A percentile compares a stretch with the other conserved stretches of the same genome.
Conservation (phyloP, 805 yeast genomes). For the Jamesozyma gamospora region DNA sequence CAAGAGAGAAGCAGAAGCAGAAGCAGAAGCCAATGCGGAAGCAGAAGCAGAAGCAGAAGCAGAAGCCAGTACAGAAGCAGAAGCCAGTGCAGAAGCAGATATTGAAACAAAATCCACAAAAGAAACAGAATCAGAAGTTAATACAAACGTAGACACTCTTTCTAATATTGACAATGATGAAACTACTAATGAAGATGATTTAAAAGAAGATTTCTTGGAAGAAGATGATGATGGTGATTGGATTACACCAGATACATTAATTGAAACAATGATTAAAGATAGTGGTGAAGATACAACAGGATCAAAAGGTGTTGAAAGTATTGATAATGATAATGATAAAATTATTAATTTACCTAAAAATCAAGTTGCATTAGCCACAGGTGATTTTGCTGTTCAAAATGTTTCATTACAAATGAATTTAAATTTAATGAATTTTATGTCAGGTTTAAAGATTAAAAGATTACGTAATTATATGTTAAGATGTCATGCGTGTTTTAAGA, state of each 20-base stretch:
- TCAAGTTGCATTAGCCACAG: constrained; percentile 80
- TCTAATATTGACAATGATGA: constrained; percentile 2
- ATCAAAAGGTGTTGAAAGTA: constrained; percentile 30
- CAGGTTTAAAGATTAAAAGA: constrained; percentile 76
- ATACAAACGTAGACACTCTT: neutral
- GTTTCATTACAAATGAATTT: constrained; percentile 86
- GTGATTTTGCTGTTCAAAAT: constrained; percentile 96
- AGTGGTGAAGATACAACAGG: constrained; percentile 44
- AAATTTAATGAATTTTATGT: constrained; percentile 70
- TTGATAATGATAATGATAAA: constrained; percentile 19
- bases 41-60: neutral
- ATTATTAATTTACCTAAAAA: constrained; percentile 30
- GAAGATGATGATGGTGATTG: constrained; percentile 80
- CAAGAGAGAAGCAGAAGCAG: constrained; percentile 38
- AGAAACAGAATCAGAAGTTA: too few species aligned
- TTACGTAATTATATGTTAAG: constrained; percentile 88
- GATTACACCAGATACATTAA: constrained; percentile 84
- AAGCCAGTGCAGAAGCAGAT: neutral
- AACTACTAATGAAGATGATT: constrained; percentile 9
- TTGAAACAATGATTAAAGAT: constrained; percentile 60
- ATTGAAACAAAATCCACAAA: too few species aligned
- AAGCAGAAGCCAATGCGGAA: constrained; percentile 9
- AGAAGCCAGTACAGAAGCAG: neutral
- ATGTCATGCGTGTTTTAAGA: constrained; percentile 92
- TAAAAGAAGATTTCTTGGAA: constrained; percentile 30